A percentile compares a stretch with the other conserved stretches of the same genome.
Conservation (phyloP, 768 basidiomycete genomes). For the Hericium erinaceus region DNA sequence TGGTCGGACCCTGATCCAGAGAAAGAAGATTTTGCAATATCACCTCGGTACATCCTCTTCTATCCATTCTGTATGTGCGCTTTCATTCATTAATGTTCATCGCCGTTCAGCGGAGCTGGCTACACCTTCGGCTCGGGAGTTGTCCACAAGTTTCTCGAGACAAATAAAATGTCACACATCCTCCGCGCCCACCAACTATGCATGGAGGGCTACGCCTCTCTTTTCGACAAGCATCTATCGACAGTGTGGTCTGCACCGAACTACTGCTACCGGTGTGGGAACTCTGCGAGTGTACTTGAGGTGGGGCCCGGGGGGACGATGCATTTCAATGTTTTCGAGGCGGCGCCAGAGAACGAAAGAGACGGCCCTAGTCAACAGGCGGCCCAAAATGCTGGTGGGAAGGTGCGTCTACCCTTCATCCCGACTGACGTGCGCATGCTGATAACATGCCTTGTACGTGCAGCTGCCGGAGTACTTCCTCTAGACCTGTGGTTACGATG, state of each 20-base stretch:
- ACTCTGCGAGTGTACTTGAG: constrained; percentile 93
- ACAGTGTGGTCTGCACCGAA: constrained; percentile 99
- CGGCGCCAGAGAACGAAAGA: constrained; percentile 95
- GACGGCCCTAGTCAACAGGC: constrained; percentile 81
- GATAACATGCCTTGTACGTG: constrained; percentile 7
- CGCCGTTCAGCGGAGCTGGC: constrained; percentile 71
- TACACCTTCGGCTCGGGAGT: constrained; percentile 99
- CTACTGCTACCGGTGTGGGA: constrained; percentile 97
- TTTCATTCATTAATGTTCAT: constrained; percentile 3
- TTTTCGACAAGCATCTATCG: constrained; percentile 90
- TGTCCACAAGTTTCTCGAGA: constrained; percentile 93
- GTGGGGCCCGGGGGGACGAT: constrained; percentile 81
- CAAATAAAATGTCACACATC: constrained; percentile 95
- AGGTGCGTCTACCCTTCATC: constrained; percentile 35
- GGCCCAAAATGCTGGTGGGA: constrained; percentile 59
- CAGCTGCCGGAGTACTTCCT: constrained; percentile 80
- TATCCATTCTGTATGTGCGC: constrained; percentile 9
- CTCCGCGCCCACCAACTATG: constrained; percentile 97
- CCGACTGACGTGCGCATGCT: background rate
- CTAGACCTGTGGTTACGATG: constrained; percentile 16
- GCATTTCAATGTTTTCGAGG: constrained; percentile 98
- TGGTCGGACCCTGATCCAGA: constrained; percentile 99
- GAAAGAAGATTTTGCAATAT: constrained; percentile 99
- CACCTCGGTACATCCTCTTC: constrained; percentile 62
- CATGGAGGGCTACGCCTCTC: constrained; percentile 98